Percentiles rank a stretch among this genome's conserved stretches.
Evolutionary conservation across 257 asterid genomes (phyloP).

Genomic region (Ajuga chamaepitys): DNA sequence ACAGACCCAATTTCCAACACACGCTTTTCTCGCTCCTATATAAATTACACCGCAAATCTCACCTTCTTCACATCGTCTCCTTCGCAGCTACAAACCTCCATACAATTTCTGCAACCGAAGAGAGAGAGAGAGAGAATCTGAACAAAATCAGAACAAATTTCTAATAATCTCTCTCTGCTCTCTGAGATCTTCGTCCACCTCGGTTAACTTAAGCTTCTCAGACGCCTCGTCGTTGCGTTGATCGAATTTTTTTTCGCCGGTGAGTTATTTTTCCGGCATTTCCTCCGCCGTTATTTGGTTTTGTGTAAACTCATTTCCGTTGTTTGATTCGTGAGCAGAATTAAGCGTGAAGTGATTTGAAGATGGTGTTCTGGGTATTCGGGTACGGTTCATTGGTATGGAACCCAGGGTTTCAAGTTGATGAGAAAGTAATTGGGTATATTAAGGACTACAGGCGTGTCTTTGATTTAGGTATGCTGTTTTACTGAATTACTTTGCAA

Average conservation of each 20-base stretch:
- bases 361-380: slow-evolving; percentile 84
- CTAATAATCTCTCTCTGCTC: slow-evolving; percentile 20
- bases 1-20: slow-evolving; percentile 4
- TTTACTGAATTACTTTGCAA: background rate
- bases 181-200: background rate
- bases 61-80: background rate
- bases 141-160: background rate
- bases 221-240: slow-evolving; percentile 7
- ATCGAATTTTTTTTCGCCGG: background rate
- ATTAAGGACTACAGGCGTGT: slow-evolving; percentile 82
- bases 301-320: background rate
- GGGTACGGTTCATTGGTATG: slow-evolving; percentile 93
- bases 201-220: background rate
- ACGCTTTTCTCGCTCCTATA: slow-evolving; percentile 12
- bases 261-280: slow-evolving; percentile 1
- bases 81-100: slow-evolving; percentile 1
- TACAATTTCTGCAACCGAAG: background rate
- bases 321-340: slow-evolving; percentile 13
- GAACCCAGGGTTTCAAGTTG: slow-evolving; percentile 92
- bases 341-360: background rate
- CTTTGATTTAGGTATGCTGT: slow-evolving; percentile 69
- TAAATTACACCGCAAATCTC: slow-evolving; percentile 5
- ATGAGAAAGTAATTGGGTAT: slow-evolving; percentile 73
- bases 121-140: slow-evolving; percentile 7
- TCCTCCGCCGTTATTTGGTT: background rate